Conservation (phyloP, 139 green algal species). For the Closterium sp. region DNA sequence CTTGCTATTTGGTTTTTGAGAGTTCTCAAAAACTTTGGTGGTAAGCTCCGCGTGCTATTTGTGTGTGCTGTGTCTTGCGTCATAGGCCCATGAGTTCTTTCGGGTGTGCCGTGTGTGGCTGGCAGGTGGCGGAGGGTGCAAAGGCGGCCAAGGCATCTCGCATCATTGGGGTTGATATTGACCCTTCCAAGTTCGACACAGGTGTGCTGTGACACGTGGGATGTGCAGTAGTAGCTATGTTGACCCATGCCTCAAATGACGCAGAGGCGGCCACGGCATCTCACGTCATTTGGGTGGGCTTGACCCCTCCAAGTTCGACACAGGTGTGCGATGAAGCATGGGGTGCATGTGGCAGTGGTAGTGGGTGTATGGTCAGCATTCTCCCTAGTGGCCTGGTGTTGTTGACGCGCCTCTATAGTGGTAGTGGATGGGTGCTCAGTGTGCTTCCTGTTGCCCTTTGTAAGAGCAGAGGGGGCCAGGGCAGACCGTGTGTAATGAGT, state of each 20-base stretch:
- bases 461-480: no score
- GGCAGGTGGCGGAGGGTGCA: constrained; percentile 82
- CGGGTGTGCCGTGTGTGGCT: background rate
- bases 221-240: constrained; percentile 23
- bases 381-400: no score
- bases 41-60: background rate
- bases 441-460: no score
- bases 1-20: background rate
- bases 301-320: no score
- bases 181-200: constrained; percentile 79
- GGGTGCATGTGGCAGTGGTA: no score
- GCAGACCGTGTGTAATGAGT: no score
- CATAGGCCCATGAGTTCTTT: background rate
- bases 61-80: background rate
- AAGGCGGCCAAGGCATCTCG: constrained; percentile 69
- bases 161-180: constrained; percentile 94
- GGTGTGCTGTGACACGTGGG: background rate
- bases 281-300: no score
- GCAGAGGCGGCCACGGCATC: no score
- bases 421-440: no score
- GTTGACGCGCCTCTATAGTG: no score
- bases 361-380: no score
- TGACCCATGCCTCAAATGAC: background rate
- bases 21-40: background rate
- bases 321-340: no score